Percentiles rank a stretch among this genome's conserved stretches.
These are phyloP conservation scores for Calocera viscosa DNA, from an alignment of 768 basidiomycete genomes.

Conservation along the genomic window DNA sequence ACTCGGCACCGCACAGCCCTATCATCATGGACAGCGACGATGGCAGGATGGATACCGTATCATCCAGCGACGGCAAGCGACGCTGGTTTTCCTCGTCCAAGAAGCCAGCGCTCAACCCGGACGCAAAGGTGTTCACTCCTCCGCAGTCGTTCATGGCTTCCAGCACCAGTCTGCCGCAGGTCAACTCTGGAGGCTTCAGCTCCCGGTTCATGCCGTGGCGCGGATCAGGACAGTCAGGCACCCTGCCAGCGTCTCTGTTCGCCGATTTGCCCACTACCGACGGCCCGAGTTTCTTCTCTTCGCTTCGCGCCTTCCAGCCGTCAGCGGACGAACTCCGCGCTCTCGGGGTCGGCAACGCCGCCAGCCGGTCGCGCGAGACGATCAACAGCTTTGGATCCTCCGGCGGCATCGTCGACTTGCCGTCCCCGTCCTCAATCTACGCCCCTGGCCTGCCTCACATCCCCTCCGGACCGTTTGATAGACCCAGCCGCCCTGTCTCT, in stretches of 20 bases:
- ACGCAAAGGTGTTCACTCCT: slow-evolving; percentile 1
- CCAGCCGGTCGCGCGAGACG: slow-evolving; percentile 1
- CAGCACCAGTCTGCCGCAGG: slow-evolving; percentile 1
- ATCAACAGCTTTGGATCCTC: slow-evolving; percentile 4
- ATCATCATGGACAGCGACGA: not conserved
- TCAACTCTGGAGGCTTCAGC: not conserved
- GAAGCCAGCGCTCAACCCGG: slow-evolving; percentile 1
- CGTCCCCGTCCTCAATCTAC: slow-evolving; percentile 4
- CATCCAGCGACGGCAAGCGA: not conserved
- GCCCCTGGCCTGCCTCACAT: slow-evolving; percentile 4
- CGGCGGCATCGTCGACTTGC: not conserved
- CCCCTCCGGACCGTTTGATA: not conserved
- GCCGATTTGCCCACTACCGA: not conserved
- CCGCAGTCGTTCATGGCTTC: slow-evolving; percentile 2
- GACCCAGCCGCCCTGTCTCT: slow-evolving; percentile 1
- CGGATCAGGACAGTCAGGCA: not conserved
- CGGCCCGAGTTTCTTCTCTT: slow-evolving; percentile 3
- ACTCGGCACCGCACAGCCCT: not conserved
- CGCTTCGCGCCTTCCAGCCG: slow-evolving; percentile 6
- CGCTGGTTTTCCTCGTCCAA: slow-evolving; percentile 5
- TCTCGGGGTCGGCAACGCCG: not conserved
- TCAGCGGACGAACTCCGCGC: not conserved
- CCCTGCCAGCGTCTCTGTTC: not conserved
- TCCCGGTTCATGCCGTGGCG: slow-evolving; percentile 6
- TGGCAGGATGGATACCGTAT: not conserved